These are phyloP conservation scores for Wickerhamiella cacticola DNA, from an alignment of 805 yeast species.

Conservation along the genomic window DNA sequence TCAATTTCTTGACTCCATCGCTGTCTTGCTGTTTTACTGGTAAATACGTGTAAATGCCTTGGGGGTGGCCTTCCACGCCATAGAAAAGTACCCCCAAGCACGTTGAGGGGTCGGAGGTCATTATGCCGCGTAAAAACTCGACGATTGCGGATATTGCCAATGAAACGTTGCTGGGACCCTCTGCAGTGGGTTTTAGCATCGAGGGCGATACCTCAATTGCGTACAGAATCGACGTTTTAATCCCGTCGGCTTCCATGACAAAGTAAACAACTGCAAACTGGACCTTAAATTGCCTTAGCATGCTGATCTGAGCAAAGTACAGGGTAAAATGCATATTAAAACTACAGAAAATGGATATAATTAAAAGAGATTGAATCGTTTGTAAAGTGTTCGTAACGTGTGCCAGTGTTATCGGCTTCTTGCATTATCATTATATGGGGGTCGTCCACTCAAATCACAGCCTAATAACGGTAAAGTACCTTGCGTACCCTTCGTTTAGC, in stretches of 20 bases:
- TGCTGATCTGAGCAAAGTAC: no score
- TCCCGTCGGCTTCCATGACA: conserved; percentile 13
- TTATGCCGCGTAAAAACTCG: conserved; percentile 52
- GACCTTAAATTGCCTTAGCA: no score
- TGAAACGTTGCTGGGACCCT: conserved; percentile 15
- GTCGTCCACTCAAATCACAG: no score
- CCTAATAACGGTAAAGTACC: not conserved
- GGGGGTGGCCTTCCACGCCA: conserved; percentile 27
- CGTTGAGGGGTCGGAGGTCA: conserved; percentile 52
- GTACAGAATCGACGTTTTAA: conserved; percentile 29
- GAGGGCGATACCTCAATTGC: conserved; percentile 28
- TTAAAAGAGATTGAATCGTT: no score
- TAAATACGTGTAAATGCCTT: conserved; percentile 21
- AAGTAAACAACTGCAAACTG: no score
- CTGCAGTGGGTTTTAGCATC: conserved; percentile 21
- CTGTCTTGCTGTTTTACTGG: conserved; percentile 17
- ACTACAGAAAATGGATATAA: no score
- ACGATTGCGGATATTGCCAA: conserved; percentile 40
- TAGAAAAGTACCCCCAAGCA: conserved; percentile 62
- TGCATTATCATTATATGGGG: no score
- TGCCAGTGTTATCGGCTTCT: no score
- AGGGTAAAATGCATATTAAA: no score
- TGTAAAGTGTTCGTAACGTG: no score
- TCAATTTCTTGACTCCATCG: conserved; percentile 16
- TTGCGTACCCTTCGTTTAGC: not conserved